Base-by-base conservation (phyloP, 495 filamentous ascomycete genomes). In the Pyrenula massariospora region DNA sequence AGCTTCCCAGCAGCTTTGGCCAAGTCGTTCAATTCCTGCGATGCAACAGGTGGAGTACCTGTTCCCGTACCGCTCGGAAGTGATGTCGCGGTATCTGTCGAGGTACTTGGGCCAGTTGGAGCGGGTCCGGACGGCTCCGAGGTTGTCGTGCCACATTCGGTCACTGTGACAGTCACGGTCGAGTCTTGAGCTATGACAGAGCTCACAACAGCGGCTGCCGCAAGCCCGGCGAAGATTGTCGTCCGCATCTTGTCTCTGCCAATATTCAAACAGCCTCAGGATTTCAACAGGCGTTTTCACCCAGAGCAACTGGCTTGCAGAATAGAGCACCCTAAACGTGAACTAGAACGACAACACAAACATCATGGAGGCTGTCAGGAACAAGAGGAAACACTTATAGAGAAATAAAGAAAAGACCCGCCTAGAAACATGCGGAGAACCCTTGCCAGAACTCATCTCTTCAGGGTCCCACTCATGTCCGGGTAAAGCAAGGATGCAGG, bases 1-100 rank as follows among this genome's bases (percentile, higher is more conserved):
- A 59, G 53, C 50, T 60, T 60, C 2, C 54, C 62, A 42, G 15
- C 31, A 15, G 5, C 31, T 15, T 42, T 42, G 31, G 31, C 31
- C 31, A 42, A 42, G 31, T 42, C 31, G 31, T 42, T 42, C 31
- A 42, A 42, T 15, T 42, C 31, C 15, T 5, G 8, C 15, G 31
- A 8, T 8, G 31, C 8, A 42, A 15, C 31, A 5, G 31, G 31
- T 15, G 31, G 15, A 15, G 5, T 42, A 8, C 31, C 31, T 8
- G 31, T 42, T 5, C 31, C 31, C 15, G 31, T 5, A 42, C 15
- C 5, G 5, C 8, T 42, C 31, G 31, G 31, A 8, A 42, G 8
- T 15, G 31, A 42, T 15, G 31, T 42, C 31, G 31, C 8, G 15
- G 8, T 42, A 8, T 42, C 31, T 42, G 31, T 8, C 31, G 31